These are phyloP conservation scores for Neopestalotiopsis sp. DNA, from an alignment of 2,329 filamentous ascomycete species.

Conservation along the genomic window DNA sequence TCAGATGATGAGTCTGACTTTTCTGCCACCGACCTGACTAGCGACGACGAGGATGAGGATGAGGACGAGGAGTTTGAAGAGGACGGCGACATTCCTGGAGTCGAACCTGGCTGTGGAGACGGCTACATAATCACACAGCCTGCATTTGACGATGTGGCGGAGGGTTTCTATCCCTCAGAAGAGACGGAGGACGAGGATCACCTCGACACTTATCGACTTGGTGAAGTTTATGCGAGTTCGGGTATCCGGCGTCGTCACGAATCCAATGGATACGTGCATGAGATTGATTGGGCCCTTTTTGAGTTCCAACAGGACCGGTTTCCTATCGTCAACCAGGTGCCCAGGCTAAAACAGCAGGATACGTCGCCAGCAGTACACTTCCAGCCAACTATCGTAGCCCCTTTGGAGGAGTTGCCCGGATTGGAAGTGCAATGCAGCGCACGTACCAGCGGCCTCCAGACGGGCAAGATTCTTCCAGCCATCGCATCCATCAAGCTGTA, in stretches of 20 bases:
- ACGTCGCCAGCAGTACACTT: conserved; percentile 40
- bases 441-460: conserved; percentile 83
- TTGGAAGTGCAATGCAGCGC: conserved; percentile 87
- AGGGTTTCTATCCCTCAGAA: conserved; percentile 79
- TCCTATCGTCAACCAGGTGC: conserved; percentile 75
- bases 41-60: conserved; percentile 58
- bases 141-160: conserved; percentile 84
- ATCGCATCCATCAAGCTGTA: conserved; percentile 88
- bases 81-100: conserved; percentile 78
- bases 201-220: conserved; percentile 79
- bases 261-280: conserved; percentile 76
- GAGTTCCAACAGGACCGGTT: conserved; percentile 75
- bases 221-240: conserved; percentile 87
- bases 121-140: conserved; percentile 88
- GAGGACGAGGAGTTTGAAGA: conserved; percentile 60
- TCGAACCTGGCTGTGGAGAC: conserved; percentile 76
- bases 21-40: conserved; percentile 48
- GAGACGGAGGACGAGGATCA: conserved; percentile 81
- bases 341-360: conserved; percentile 35
- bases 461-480: conserved; percentile 76
- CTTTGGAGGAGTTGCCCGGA: conserved; percentile 69
- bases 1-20: conserved; percentile 61
- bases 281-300: conserved; percentile 95
- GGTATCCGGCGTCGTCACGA: conserved; percentile 80
- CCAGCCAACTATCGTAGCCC: conserved; percentile 64